Percentiles rank a stretch among this genome's conserved stretches.
phyloP scores from a whole-genome alignment of 768 basidiomycete species.

The Phylloporus arenicola region DNA sequence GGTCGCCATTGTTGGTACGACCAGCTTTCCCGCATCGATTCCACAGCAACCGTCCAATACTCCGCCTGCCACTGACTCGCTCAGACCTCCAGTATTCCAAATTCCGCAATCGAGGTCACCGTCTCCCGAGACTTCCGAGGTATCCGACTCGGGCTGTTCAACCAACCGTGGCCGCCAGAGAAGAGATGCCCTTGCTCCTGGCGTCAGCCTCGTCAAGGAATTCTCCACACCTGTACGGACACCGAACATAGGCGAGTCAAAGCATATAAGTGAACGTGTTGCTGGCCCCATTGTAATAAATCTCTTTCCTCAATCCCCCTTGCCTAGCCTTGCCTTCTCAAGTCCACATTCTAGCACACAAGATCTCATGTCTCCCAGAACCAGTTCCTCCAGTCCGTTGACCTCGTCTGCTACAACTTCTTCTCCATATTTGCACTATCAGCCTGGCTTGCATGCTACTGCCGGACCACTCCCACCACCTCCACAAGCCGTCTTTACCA shows the following conservation, averaged over 20 bases:
- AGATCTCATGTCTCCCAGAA: slow-evolving; percentile 26
- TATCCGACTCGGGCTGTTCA: slow-evolving; percentile 31
- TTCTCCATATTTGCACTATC: slow-evolving; percentile 52
- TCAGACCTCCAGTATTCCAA: slow-evolving; percentile 35
- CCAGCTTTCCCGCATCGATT: slow-evolving; percentile 26
- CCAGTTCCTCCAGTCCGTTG: slow-evolving; percentile 21
- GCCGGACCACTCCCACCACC: slow-evolving; percentile 72
- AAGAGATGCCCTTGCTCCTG: slow-evolving; percentile 31
- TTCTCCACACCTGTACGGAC: slow-evolving; percentile 38
- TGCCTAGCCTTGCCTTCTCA: slow-evolving; percentile 24
- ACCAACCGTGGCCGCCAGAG: slow-evolving; percentile 25
- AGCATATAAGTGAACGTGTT: slow-evolving; percentile 54
- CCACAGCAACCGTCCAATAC: slow-evolving; percentile 25
- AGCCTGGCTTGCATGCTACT: slow-evolving; percentile 63
- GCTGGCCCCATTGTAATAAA: slow-evolving; percentile 58
- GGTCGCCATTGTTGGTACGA: slow-evolving; percentile 49
- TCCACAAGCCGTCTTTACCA: slow-evolving; percentile 50
- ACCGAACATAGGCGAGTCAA: slow-evolving; percentile 57
- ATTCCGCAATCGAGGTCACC: slow-evolving; percentile 33
- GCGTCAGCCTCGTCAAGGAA: slow-evolving; percentile 25
- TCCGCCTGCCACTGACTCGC: slow-evolving; percentile 25
- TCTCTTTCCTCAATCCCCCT: slow-evolving; percentile 34
- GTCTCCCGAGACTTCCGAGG: slow-evolving; percentile 28
- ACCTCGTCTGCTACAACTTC: slow-evolving; percentile 24
- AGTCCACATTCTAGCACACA: slow-evolving; percentile 25